Percentiles rank a stretch among this genome's conserved stretches.
Conservation (phyloP, 768 basidiomycete genomes). For the Kwoniella heveanensis region DNA sequence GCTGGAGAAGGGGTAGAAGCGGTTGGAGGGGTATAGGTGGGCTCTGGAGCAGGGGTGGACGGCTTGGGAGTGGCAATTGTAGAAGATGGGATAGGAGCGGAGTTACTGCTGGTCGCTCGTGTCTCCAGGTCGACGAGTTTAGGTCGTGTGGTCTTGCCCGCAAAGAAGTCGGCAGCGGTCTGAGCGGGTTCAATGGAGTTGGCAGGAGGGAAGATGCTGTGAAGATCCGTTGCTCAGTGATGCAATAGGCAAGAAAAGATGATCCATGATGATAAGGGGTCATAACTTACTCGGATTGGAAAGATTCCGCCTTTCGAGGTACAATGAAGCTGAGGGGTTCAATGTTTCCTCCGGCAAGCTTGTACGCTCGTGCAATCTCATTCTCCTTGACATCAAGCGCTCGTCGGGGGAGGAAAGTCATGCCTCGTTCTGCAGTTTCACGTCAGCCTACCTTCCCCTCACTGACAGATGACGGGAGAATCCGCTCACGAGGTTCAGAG, state of each 20-base stretch:
- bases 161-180: conserved; percentile 80
- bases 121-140: conserved; percentile 80
- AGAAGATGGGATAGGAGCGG: conserved; percentile 50
- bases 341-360: conserved; percentile 70
- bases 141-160: conserved; percentile 73
- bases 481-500: conserved; percentile 72
- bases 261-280: too few species aligned
- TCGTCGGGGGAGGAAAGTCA: conserved; percentile 93
- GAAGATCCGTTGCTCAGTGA: background rate
- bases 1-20: conserved; percentile 9
- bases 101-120: conserved; percentile 58
- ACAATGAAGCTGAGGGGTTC: conserved; percentile 96
- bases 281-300: conserved; percentile 74
- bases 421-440: conserved; percentile 77
- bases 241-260: background rate
- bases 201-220: conserved; percentile 83
- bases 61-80: conserved; percentile 18
- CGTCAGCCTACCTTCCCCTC: too few species aligned
- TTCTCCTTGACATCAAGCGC: conserved; percentile 85
- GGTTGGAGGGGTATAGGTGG: conserved; percentile 19
- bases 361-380: conserved; percentile 94
- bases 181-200: conserved; percentile 78
- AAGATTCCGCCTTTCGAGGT: conserved; percentile 87
- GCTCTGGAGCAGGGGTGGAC: conserved; percentile 23
- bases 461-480: too few species aligned